phyloP scores from a whole-genome alignment of 73 alveolate species.

The Strombidium stylifer region DNA sequence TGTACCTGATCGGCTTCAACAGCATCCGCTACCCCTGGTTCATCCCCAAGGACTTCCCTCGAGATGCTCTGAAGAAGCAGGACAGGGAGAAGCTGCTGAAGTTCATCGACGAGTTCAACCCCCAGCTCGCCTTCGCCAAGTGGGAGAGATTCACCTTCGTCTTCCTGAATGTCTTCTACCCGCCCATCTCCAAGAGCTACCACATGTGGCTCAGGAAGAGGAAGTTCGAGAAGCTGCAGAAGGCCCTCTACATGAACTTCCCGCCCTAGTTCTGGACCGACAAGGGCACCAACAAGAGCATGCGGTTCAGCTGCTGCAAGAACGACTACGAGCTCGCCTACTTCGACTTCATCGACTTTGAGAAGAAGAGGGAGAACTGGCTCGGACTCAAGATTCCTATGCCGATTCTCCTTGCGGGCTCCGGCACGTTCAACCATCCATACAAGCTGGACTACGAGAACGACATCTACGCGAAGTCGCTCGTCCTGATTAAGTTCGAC shows the following conservation, averaged over 20 bases:
- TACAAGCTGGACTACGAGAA: constrained; percentile 8
- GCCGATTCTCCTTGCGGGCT: constrained; percentile 31
- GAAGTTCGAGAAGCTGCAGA: not conserved
- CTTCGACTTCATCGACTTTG: constrained; percentile 55
- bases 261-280: constrained; percentile 15
- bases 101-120: not conserved
- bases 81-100: not conserved
- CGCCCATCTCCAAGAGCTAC: constrained; percentile 11
- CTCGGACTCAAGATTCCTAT: constrained; percentile 54
- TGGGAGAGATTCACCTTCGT: too few species aligned
- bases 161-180: not conserved
- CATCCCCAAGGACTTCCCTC: not conserved
- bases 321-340: constrained; percentile 20
- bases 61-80: not conserved
- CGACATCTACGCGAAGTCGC: constrained; percentile 46
- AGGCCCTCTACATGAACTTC: not conserved
- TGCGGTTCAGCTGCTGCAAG: constrained; percentile 4
- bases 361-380: constrained; percentile 24
- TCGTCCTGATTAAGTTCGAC: not conserved
- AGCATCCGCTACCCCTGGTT: not conserved
- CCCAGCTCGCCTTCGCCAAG: not conserved
- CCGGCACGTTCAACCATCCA: constrained; percentile 47
- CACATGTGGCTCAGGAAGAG: not conserved
- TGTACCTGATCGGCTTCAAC: not conserved
- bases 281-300: not conserved